Percentiles rank a stretch among this genome's conserved stretches.
These are phyloP conservation scores for Kluyveromyces marxianus DNA, from an alignment of 1,139 yeast genomes.

Conservation along the genomic window DNA sequence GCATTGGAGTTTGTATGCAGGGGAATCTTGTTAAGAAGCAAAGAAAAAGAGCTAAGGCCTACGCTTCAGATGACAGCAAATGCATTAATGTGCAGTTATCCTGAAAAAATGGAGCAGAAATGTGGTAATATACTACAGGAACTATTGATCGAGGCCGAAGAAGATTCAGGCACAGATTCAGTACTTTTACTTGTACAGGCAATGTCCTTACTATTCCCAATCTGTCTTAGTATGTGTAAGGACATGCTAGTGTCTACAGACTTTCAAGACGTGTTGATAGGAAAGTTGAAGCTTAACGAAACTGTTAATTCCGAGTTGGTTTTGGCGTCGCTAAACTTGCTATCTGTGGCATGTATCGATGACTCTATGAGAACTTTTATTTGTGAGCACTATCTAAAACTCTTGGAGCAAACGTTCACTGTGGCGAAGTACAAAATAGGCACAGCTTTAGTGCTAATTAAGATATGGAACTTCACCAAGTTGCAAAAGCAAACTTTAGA, in stretches of 20 bases:
- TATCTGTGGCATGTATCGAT: conserved; percentile 28
- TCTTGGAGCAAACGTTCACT: conserved; percentile 19
- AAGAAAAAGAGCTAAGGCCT: conserved; percentile 17
- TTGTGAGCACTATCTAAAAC: conserved; percentile 21
- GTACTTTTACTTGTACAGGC: conserved; percentile 17
- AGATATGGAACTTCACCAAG: conserved; percentile 29
- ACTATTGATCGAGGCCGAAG: conserved; percentile 24
- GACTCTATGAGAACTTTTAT: conserved; percentile 25
- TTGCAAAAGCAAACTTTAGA: conserved; percentile 18
- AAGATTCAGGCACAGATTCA: conserved; percentile 20
- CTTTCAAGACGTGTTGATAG: conserved; percentile 17
- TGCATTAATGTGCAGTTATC: conserved; percentile 14
- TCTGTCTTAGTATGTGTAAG: conserved; percentile 23
- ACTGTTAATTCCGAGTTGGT: conserved; percentile 10
- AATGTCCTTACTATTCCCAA: conserved; percentile 25
- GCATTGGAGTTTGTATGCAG: conserved; percentile 19
- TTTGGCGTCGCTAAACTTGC: conserved; percentile 14
- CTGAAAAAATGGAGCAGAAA: conserved; percentile 13
- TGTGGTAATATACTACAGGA: conserved; percentile 17
- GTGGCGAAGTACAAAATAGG: conserved; percentile 14
- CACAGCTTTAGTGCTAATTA: conserved; percentile 25
- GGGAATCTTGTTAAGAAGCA: conserved; percentile 18
- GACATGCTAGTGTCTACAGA: conserved; percentile 21
- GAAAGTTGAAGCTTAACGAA: conserved; percentile 6
- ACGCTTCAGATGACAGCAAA: conserved; percentile 19